phyloP scores from a whole-genome alignment of 352 stramenopile species.

The Globisporangium canariense region DNA sequence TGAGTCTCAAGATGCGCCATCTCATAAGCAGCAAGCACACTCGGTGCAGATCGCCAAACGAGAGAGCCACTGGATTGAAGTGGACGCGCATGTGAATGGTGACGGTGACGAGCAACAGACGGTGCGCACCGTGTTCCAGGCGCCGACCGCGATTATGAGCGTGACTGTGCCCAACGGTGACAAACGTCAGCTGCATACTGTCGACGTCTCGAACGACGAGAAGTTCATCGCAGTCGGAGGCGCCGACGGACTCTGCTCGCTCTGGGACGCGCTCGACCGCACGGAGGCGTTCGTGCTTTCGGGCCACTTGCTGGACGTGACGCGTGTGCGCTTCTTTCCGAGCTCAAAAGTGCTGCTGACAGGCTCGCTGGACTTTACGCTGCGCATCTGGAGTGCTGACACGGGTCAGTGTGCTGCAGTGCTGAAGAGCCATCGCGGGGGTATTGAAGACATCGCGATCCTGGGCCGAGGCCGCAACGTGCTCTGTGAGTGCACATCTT shows the following conservation, averaged over 20 bases:
- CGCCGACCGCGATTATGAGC: constrained; percentile 31
- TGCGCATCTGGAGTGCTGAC: constrained; percentile 63
- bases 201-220: constrained; percentile 57
- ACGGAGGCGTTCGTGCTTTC: constrained; percentile 25
- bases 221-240: constrained; percentile 45
- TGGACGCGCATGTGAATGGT: constrained; percentile 23
- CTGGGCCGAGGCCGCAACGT: constrained; percentile 66
- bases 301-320: constrained; percentile 66
- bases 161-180: not conserved
- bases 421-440: constrained; percentile 53
- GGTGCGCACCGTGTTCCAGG: constrained; percentile 45
- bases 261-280: constrained; percentile 41
- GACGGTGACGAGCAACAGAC: constrained; percentile 16
- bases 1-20: not conserved
- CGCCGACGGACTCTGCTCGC: constrained; percentile 44
- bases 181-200: constrained; percentile 34
- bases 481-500: constrained; percentile 43
- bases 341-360: constrained; percentile 71
- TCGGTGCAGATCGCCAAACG: constrained; percentile 35
- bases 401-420: constrained; percentile 48
- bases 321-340: constrained; percentile 55
- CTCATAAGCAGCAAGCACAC: constrained; percentile 1
- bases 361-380: constrained; percentile 64
- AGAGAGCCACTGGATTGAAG: constrained; percentile 45
- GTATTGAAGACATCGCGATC: constrained; percentile 57